Conservation (phyloP, 2,329 filamentous ascomycete genomes). For the Fusarium armeniacum region DNA sequence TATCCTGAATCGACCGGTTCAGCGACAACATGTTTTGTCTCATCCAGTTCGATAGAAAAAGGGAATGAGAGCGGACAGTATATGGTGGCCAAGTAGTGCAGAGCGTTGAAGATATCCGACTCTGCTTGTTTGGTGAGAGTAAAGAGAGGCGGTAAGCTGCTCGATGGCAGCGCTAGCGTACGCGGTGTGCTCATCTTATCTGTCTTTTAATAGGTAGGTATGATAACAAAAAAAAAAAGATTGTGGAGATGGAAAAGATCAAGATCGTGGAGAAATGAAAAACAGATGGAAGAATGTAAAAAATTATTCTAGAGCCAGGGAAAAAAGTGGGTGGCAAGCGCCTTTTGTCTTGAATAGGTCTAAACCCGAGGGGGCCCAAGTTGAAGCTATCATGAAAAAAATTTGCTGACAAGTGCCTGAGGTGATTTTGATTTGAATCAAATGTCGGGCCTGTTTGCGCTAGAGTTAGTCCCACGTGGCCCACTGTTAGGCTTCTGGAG, state of each 20-base stretch:
- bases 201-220: neutral
- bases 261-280: constrained; percentile 1
- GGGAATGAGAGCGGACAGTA: constrained; percentile 56
- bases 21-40: constrained; percentile 17
- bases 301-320: constrained; percentile 4
- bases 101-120: constrained; percentile 50
- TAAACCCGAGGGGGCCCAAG: constrained; percentile 23
- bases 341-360: constrained; percentile 38
- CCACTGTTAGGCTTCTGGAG: constrained; percentile 34
- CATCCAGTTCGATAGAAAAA: constrained; percentile 35
- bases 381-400: constrained; percentile 48
- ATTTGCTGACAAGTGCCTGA: constrained; percentile 29
- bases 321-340: constrained; percentile 27
- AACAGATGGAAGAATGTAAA: neutral
- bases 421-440: neutral
- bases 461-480: constrained; percentile 36
- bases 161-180: constrained; percentile 57
- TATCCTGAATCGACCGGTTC: constrained; percentile 57
- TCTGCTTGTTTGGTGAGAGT: constrained; percentile 51
- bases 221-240: neutral
- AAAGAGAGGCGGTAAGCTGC: constrained; percentile 58
- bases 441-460: neutral
- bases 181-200: constrained; percentile 16
- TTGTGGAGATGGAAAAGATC: constrained; percentile 5
- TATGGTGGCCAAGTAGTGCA: constrained; percentile 55